These are phyloP conservation scores for Crithidia acanthocephali DNA, from an alignment of 208 protist genomes.

Conservation along the genomic window DNA sequence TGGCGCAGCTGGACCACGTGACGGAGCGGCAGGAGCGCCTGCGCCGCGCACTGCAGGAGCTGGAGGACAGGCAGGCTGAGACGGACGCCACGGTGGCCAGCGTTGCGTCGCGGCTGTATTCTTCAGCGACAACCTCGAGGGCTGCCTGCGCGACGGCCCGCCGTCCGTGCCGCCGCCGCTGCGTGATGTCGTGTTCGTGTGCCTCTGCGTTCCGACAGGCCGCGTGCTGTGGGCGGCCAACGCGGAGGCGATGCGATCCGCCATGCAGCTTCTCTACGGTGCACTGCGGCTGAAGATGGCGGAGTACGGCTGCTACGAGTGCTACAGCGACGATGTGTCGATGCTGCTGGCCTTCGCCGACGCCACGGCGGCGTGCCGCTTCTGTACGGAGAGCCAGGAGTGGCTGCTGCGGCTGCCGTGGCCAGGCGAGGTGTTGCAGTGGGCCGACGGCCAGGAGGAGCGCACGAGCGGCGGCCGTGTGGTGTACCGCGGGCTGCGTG, in stretches of 20 bases:
- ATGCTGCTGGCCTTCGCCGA: slow-evolving; percentile 85
- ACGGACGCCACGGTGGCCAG: slow-evolving; percentile 40
- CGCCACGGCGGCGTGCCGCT: slow-evolving; percentile 75
- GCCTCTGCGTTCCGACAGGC: slow-evolving; percentile 59
- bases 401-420: slow-evolving; percentile 84
- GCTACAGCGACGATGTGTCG: slow-evolving; percentile 80
- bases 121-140: slow-evolving; percentile 83
- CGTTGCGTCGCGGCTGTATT: slow-evolving; percentile 70
- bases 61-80: slow-evolving; percentile 53
- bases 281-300: slow-evolving; percentile 79
- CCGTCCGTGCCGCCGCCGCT: slow-evolving; percentile 48
- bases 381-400: slow-evolving; percentile 74
- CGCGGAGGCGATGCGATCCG: slow-evolving; percentile 58
- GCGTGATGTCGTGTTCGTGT: slow-evolving; percentile 78
- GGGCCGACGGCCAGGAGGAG: slow-evolving; percentile 45
- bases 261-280: slow-evolving; percentile 66
- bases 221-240: slow-evolving; percentile 64
- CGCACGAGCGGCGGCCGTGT: slow-evolving; percentile 11
- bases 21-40: slow-evolving; percentile 70
- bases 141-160: slow-evolving; percentile 43
- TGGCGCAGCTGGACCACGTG: slow-evolving; percentile 33
- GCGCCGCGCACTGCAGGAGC: slow-evolving; percentile 60
- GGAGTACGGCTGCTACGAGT: slow-evolving; percentile 86
- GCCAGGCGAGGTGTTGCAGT: slow-evolving; percentile 62
- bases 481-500: slow-evolving; percentile 72